Base-by-base conservation (phyloP, 116 monocot genomes). In the Zostera marina region DNA sequence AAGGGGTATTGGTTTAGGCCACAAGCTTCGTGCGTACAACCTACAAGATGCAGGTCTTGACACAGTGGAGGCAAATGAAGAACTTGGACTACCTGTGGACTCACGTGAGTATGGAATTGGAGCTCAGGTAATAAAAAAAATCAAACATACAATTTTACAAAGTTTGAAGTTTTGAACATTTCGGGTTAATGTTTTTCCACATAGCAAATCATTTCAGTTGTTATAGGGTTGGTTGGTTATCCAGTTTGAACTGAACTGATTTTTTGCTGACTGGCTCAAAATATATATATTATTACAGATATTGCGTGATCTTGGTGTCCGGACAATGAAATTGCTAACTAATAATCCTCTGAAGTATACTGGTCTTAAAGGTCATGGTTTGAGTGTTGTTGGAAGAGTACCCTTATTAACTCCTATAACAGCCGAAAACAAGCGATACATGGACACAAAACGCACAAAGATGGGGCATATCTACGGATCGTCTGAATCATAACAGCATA, bases 101-200 rank as follows among this genome's bases (percentile, higher is more conserved):
- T 88, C 96, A 47, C 68, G 96, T 41, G 96, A 96, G 54, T 96
- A 96, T 72, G 96, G 96, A 26, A 89, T 96, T 68, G 96, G 96
- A 17, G 96, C 96, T 57, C 96, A 96, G 96, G 96, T 96, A 59
- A 44, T 59, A 41, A 19, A 11, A 49, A 19, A 59, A 11, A 10
- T 8, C 41, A 32, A 14, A 44, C 17, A 41, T 42, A 52, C 41
- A 11, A 17, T 43, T 11, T 38, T 22, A 23, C 25, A 17, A 11
- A n/a, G 22, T 13, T n/a, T 41, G n/a, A n/a, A n/a, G n/a, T n/a
- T n/a, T n/a, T n/a, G n/a, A n/a, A n/a, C n/a, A n/a, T n/a, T n/a
- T n/a, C n/a, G n/a, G n/a, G n/a, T n/a, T n/a, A n/a, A n/a, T n/a
- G n/a, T n/a, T n/a, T n/a, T n/a, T n/a, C n/a, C n/a, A n/a, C n/a